A percentile compares a stretch with the other conserved stretches of the same genome.
phyloP scores from a whole-genome alignment of 2,329 filamentous ascomycete species.

The Elsinoe ampelina region DNA sequence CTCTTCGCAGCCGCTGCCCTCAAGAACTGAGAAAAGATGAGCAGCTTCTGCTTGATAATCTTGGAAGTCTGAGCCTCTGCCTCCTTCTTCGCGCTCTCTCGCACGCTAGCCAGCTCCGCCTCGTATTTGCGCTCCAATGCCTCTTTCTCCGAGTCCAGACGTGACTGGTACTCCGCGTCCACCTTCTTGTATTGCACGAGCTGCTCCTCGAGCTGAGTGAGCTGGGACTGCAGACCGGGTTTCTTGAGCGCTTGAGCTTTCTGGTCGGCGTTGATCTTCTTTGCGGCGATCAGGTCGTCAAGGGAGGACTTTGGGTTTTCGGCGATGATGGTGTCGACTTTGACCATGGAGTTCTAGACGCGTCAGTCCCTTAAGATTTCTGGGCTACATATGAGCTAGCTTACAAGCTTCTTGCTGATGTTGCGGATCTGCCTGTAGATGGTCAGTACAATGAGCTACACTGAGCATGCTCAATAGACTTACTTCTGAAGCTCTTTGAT shows the following conservation, averaged over 20 bases:
- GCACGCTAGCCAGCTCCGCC: conserved; percentile 46
- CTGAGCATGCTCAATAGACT: conserved; percentile 25
- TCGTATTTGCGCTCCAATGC: conserved; percentile 47
- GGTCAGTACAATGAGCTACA: conserved; percentile 17
- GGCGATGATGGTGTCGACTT: conserved; percentile 59
- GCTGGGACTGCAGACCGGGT: conserved; percentile 58
- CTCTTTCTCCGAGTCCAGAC: conserved; percentile 49
- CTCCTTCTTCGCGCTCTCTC: conserved; percentile 47
- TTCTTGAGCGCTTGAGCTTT: conserved; percentile 70
- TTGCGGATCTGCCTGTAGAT: conserved; percentile 71
- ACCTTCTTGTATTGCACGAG: conserved; percentile 65
- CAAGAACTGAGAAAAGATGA: conserved; percentile 69
- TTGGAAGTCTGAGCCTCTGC: conserved; percentile 39
- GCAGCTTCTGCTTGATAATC: conserved; percentile 51
- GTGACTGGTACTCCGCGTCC: conserved; percentile 60
- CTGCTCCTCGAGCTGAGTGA: conserved; percentile 64
- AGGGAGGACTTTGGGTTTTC: conserved; percentile 62
- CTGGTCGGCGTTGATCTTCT: conserved; percentile 73
- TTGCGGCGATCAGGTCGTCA: conserved; percentile 60
- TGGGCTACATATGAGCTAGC: conserved; percentile 28
- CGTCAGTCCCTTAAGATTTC: conserved; percentile 18
- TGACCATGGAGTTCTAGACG: conserved; percentile 56
- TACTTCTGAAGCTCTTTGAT: conserved; percentile 88
- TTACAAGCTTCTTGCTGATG: conserved; percentile 86
- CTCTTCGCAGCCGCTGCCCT: conserved; percentile 67